Evolutionary conservation across 2,329 filamentous ascomycete species (phyloP), one percentile per base, ranked within the genome.

Genomic region (Colletotrichum lindemuthianum): DNA sequence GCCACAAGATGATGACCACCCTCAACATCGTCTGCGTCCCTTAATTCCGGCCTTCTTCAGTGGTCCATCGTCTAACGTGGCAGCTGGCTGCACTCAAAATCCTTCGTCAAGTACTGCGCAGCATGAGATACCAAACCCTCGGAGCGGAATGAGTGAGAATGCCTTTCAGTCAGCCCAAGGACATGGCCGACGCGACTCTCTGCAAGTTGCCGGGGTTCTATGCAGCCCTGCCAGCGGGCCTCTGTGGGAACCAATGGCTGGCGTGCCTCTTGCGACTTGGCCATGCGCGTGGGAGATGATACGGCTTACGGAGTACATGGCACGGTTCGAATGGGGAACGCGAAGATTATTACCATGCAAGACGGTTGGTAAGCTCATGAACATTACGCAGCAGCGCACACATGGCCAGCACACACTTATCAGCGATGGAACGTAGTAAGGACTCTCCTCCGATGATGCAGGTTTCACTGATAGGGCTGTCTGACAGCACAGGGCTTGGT

Each of bases 401-500:
- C 15, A n/a, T 16, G 43, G 24, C 9, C 24, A 52, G n/a, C 13
- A 43, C 50, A 44, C 37, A 41, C 24, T 41, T 15, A 44, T 13
- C 32, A 32, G 12, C 36, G 45, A 61, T 61, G 58, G 58, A 65
- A 65, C 61, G 58, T 65, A 61, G 41, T 51, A 61, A 39, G 4
- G 4, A 24, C 2, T 47, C 2, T 47, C 37, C 45, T 50, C 51
- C 40, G 58, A 33, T 48, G 51, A 45, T 55, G 61, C 58, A 61
- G 58, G 51, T 61, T 41, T 39, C 36, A 41, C 36, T 48, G 47
- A 57, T 65, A 65, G 58, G 61, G 61, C 61, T 65, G 61, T 33
- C 32, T 24, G 33, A 24, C 54, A 15, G 13, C 6, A 15, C 13
- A 4, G 15, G 43, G 24, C 24, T 48, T 11, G 45, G 45, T 6